Base-by-base conservation (phyloP, 208 protist species). In the Crithidia brevicula region DNA sequence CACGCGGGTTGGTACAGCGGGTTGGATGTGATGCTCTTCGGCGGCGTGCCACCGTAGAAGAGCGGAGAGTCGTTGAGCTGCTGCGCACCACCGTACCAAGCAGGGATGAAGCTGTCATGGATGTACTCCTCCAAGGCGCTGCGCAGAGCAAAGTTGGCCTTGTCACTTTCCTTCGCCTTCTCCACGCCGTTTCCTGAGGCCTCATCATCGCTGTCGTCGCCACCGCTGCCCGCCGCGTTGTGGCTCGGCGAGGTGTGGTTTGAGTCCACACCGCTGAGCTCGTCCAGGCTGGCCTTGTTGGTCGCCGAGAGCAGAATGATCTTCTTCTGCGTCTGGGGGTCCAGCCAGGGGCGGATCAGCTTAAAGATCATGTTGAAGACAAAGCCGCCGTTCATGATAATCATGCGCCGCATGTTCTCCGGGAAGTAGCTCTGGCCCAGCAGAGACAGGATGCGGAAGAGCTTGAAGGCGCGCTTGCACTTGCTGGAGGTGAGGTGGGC, bases 401-500 rank as follows among this genome's bases (percentile, higher is more conserved):
- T 82, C 69, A 91, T 79, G 36, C 68, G 68, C n/a, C 54, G 56
- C 78, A 91, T 83, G 62, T 91, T 87, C 63, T 91, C 81, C 7
- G 85, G 85, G 69, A 84, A 91, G 68, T 75, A 86, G 51, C 45
- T 57, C 79, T 91, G 85, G 15, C 71, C 73, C 50, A 83, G 67
- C 23, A 74, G 31, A 22, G 79, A 88, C n/a, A 88, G 40, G 1
- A 81, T 46, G 20, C 67, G 59, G 52, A 88, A 85, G 15, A 88
- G 51, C 8, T 69, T 61, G 46, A 88, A 57, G 9, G 65, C 72
- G 15, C 64, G 57, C 63, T 80, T 77, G 75, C 25, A 83, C 58
- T 85, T 85, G 72, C 58, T 72, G 34, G 73, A 74, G 8, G 79
- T 83, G 25, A 88, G 15, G 77, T 83, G 78, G 3, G 81, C 73